Percentiles rank a stretch among this genome's conserved stretches.
These are phyloP conservation scores for Bocquillonia castaneifolia DNA, from an alignment of 441 rosid genomes.

Conservation along the genomic window DNA sequence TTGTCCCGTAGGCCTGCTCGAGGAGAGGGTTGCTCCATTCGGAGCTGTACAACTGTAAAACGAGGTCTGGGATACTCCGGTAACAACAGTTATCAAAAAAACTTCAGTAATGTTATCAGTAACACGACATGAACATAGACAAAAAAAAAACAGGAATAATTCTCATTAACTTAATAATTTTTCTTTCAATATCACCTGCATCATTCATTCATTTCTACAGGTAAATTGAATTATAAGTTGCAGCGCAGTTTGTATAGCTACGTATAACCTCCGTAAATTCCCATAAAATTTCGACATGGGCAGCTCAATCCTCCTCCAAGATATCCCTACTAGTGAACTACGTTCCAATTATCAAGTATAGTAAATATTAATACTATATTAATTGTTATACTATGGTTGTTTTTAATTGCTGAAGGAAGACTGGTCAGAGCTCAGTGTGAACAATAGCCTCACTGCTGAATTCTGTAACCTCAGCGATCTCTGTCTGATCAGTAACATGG, in stretches of 20 bases:
- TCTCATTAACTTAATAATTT: background rate
- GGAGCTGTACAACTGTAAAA: too few species aligned
- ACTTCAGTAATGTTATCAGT: too few species aligned
- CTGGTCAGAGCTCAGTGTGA: slow-evolving; percentile 59
- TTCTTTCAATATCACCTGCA: too few species aligned
- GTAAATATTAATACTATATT: slow-evolving; percentile 18
- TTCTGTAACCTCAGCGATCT: slow-evolving; percentile 17
- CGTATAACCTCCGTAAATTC: slow-evolving; percentile 18
- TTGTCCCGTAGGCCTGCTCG: too few species aligned
- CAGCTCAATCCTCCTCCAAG: slow-evolving; percentile 33
- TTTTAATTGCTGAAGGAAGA: slow-evolving; percentile 17
- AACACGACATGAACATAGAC: too few species aligned
- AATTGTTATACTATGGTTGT: slow-evolving; percentile 13
- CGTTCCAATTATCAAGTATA: slow-evolving; percentile 11
- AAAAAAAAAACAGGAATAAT: too few species aligned
- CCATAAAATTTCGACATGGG: slow-evolving; percentile 24
- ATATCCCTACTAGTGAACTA: slow-evolving; percentile 14
- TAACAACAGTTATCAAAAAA: too few species aligned
- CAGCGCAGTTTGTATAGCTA: slow-evolving; percentile 8
- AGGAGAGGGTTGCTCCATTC: too few species aligned
- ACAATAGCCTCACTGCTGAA: slow-evolving; percentile 29
- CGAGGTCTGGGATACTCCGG: too few species aligned
- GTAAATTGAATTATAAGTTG: too few species aligned
- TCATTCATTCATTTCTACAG: too few species aligned
- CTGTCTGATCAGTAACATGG: slow-evolving; percentile 9